Evolutionary conservation across 2,329 filamentous ascomycete species (phyloP).

Genomic region (Ophiostoma angusticollis): DNA sequence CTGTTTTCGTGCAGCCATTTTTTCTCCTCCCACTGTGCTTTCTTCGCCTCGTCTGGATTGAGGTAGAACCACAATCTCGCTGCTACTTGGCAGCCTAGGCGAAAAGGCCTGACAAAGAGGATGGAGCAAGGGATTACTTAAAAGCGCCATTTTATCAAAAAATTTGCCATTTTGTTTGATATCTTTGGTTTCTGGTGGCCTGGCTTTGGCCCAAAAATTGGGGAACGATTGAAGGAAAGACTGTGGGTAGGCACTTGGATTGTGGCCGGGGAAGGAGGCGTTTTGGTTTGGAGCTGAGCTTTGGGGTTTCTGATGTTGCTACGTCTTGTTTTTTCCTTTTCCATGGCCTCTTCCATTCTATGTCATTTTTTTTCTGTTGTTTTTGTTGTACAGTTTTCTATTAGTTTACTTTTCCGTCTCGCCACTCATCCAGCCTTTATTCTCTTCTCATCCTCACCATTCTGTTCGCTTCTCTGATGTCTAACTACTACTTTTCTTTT

Average conservation of each 20-base stretch:
- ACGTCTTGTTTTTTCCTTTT: slow-evolving; percentile 2
- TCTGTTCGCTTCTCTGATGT: not conserved
- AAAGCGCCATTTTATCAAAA: not conserved
- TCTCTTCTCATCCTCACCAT: not conserved
- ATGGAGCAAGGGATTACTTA: no score
- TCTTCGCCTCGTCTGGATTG: not conserved
- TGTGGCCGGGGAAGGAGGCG: no score
- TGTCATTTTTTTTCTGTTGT: not conserved
- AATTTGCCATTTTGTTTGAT: not conserved
- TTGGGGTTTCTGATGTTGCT: no score
- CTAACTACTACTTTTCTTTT: no score
- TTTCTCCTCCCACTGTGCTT: not conserved
- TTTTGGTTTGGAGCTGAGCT: no score
- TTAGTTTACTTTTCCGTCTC: not conserved
- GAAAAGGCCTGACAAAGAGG: not conserved
- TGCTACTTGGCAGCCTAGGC: no score
- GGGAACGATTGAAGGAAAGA: no score
- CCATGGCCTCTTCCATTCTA: not conserved
- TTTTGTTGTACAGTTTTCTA: not conserved
- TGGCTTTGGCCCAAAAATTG: no score
- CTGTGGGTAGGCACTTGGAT: no score
- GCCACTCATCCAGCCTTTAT: no score
- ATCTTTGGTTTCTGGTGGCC: no score
- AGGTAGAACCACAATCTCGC: not conserved
- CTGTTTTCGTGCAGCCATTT: not conserved